Conservation (phyloP, 2,329 filamentous ascomycete genomes). For the Orbilia brochopaga region DNA sequence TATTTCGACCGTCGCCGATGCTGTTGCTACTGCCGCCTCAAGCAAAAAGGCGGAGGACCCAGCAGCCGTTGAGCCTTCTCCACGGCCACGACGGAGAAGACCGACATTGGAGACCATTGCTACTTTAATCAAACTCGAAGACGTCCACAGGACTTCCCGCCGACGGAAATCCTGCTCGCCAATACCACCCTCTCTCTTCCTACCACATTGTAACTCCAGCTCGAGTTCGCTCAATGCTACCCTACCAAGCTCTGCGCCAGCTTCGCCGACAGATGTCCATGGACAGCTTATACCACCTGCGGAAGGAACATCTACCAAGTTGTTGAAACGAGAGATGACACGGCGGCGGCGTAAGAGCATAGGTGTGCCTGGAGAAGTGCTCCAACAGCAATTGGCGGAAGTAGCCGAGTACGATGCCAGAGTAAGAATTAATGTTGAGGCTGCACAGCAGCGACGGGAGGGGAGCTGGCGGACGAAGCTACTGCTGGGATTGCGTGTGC, state of each 20-base stretch:
- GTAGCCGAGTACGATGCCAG: constrained; percentile 40
- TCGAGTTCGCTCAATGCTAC: constrained; percentile 7
- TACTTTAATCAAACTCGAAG: constrained; percentile 36
- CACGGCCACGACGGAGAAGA: constrained; percentile 12
- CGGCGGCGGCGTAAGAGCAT: constrained; percentile 7
- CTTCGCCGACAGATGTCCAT: constrained; percentile 25
- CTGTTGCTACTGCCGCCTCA: constrained; percentile 8
- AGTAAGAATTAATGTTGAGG: constrained; percentile 19
- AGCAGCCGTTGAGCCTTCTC: background rate
- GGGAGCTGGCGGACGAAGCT: constrained; percentile 36
- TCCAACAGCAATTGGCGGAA: constrained; percentile 22
- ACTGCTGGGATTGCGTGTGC: constrained; percentile 28
- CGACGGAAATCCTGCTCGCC: constrained; percentile 22
- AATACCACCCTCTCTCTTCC: constrained; percentile 28
- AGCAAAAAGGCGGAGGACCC: background rate
- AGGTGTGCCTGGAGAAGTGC: constrained; percentile 20
- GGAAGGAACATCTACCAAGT: constrained; percentile 25
- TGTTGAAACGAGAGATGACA: constrained; percentile 24
- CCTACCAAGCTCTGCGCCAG: constrained; percentile 10
- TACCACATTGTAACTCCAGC: background rate
- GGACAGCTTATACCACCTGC: constrained; percentile 35
- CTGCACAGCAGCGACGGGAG: constrained; percentile 14
- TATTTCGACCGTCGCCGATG: constrained; percentile 3
- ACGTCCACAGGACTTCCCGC: constrained; percentile 30
- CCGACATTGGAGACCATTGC: constrained; percentile 40